Conservation (phyloP, 495 filamentous ascomycete species). For the Podospora bellae-mahoneyi region DNA sequence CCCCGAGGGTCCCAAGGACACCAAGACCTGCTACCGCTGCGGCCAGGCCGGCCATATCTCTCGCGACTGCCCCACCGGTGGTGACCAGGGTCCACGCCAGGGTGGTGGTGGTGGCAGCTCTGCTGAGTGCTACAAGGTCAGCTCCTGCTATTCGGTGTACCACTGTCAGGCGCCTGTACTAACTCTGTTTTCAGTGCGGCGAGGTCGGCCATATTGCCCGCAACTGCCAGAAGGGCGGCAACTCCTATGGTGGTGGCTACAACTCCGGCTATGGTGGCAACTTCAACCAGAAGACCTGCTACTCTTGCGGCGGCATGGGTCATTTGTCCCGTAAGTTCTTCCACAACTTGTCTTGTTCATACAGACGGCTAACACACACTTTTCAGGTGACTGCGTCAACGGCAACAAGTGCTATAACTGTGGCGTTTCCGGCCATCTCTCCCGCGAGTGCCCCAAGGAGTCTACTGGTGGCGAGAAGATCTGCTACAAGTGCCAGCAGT, state of each 20-base stretch:
- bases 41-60: constrained; percentile 84
- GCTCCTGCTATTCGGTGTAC: constrained; percentile 5
- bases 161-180: neutral
- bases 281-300: constrained; percentile 63
- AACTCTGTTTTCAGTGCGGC: constrained; percentile 58
- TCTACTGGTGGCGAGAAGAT: constrained; percentile 77
- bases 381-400: constrained; percentile 81
- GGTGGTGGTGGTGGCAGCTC: constrained; percentile 36
- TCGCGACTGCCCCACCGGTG: constrained; percentile 72
- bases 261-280: constrained; percentile 49
- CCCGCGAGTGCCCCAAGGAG: constrained; percentile 91
- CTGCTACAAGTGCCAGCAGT: constrained; percentile 99
- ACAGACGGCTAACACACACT: constrained; percentile 14
- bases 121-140: constrained; percentile 87
- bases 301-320: constrained; percentile 90
- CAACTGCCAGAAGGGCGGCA: constrained; percentile 71
- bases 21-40: constrained; percentile 93
- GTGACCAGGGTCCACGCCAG: constrained; percentile 27
- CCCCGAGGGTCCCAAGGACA: constrained; percentile 78
- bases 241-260: constrained; percentile 42
- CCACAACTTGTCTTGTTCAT: neutral
- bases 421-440: constrained; percentile 90
- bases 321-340: constrained; percentile 76
- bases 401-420: constrained; percentile 99
- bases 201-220: constrained; percentile 96